Conservation (phyloP, 768 basidiomycete genomes). For the Amyloporia xantha region DNA sequence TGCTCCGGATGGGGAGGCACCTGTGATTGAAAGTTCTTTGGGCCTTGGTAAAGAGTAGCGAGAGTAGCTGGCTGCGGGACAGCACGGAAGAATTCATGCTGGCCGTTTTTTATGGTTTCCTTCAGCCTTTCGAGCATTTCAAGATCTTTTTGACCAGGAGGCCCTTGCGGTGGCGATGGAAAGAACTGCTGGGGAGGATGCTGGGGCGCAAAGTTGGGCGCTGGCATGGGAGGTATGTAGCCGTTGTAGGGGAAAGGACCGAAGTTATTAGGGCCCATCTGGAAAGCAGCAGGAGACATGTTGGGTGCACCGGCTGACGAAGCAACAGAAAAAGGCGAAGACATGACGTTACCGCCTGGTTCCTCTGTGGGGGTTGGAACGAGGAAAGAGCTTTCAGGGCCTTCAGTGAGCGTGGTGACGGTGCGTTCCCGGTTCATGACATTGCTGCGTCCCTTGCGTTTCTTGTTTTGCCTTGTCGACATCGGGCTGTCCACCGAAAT, state of each 20-base stretch:
- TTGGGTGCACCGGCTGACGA: conserved; percentile 28
- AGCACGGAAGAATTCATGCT: conserved; percentile 67
- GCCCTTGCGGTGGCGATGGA: conserved; percentile 20
- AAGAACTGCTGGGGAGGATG: conserved; percentile 23
- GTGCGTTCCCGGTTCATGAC: conserved; percentile 55
- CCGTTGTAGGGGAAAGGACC: conserved; percentile 30
- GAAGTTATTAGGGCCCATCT: conserved; percentile 28
- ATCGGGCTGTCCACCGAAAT: conserved; percentile 21
- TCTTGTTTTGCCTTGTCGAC: conserved; percentile 61
- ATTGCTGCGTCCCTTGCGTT: conserved; percentile 50
- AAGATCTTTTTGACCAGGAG: conserved; percentile 59
- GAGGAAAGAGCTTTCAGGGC: conserved; percentile 47
- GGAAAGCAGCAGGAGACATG: conserved; percentile 26
- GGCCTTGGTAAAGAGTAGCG: conserved; percentile 57
- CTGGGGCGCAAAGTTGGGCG: conserved; percentile 21
- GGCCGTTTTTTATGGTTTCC: conserved; percentile 58
- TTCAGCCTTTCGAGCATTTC: conserved; percentile 74
- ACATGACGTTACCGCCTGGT: conserved; percentile 29
- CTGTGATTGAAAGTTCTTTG: conserved; percentile 24
- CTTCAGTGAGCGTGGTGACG: conserved; percentile 60
- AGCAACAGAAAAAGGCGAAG: conserved; percentile 32
- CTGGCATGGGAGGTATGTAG: conserved; percentile 26
- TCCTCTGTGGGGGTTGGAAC: conserved; percentile 48
- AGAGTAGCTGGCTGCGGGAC: conserved; percentile 60
- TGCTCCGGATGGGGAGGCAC: conserved; percentile 33